phyloP scores from a whole-genome alignment of 2,329 filamentous ascomycete genomes.

The Sporothrix luriei region DNA sequence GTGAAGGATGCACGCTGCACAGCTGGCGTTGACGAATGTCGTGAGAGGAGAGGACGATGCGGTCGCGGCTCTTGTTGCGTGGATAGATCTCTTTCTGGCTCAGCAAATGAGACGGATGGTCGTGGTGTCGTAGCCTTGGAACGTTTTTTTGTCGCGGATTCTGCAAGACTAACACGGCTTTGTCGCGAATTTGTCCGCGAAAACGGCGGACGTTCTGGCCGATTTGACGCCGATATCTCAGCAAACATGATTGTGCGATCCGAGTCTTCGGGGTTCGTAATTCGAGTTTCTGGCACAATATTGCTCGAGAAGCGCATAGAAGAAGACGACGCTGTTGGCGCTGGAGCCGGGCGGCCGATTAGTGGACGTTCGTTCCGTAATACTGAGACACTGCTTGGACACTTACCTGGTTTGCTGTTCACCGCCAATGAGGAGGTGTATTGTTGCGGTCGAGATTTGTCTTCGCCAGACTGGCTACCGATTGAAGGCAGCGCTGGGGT shows the following conservation, averaged over 20 bases:
- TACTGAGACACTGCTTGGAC: background rate
- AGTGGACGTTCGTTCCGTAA: background rate
- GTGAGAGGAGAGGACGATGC: constrained; percentile 29
- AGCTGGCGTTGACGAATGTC: constrained; percentile 29
- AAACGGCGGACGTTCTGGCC: constrained; percentile 45
- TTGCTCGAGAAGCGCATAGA: constrained; percentile 70
- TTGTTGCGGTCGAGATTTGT: background rate
- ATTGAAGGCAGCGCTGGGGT: constrained; percentile 10
- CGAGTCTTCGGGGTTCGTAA: constrained; percentile 65
- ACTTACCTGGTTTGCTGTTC: constrained; percentile 2
- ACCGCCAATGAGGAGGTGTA: background rate
- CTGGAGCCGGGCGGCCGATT: background rate
- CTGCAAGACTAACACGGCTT: constrained; percentile 40
- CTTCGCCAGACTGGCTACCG: constrained; percentile 6
- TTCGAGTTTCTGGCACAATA: constrained; percentile 69
- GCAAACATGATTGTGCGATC: constrained; percentile 78
- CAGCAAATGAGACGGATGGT: constrained; percentile 61
- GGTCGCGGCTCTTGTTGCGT: constrained; percentile 45
- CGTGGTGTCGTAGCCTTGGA: constrained; percentile 19
- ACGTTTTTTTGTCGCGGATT: constrained; percentile 50
- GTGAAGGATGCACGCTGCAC: constrained; percentile 17
- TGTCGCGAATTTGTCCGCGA: constrained; percentile 55
- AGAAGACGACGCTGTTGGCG: constrained; percentile 41
- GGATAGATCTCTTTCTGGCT: constrained; percentile 43
- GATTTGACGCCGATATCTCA: constrained; percentile 46